Base-by-base conservation (phyloP, 164 flowering plant species). In the Cinnamomum chago region DNA sequence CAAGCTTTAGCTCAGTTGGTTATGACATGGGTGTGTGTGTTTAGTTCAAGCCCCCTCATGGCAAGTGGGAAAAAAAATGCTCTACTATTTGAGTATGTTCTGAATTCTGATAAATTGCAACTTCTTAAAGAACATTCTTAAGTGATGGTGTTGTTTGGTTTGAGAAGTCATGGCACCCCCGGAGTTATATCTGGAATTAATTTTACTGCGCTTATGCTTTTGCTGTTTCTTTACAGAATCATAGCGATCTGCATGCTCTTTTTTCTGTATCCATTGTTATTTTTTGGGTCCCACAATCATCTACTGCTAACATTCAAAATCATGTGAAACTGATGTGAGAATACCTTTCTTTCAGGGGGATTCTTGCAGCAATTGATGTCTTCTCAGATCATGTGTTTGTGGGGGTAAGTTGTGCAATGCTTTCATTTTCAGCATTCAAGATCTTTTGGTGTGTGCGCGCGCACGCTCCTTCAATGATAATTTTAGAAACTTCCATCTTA, bases 311-410 rank as follows among this genome's bases (percentile, higher is more conserved):
- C n/a, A 20, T 55, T 55, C 20, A 55, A 14, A 62, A 22, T 64
- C 27, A 22, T 76, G 67, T 69, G 74, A 75, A 30, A 27, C 70
- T 58, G 20, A 68, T 17, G 71, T 55, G 62, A 7, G 24, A 47
- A 17, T 74, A 74, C 73, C 55, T 60, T 50, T 58, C 24, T 67
- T 20, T 65, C 90, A 93, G 99, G 83, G 98, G 99, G 22, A 92
- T 95, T 77, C 96, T 95, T 76, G 86, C 99, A 5, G 98, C 97
- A 62, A 68, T 93, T 82, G 95, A 90, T 79, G 92, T 91, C 67
- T 87, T 95, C 81, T 82, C 89, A 75, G 93, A 82, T 71, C 85
- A 85, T 80, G 82, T 85, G 11, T 65, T 95, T 79, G 93, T 83
- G 68, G 99, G 99, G 94, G 99, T 95, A 90, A 88, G 97, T 80